Evolutionary conservation across 2,329 filamentous ascomycete species (phyloP).

Genomic region (Ophiostoma tasmaniense): DNA sequence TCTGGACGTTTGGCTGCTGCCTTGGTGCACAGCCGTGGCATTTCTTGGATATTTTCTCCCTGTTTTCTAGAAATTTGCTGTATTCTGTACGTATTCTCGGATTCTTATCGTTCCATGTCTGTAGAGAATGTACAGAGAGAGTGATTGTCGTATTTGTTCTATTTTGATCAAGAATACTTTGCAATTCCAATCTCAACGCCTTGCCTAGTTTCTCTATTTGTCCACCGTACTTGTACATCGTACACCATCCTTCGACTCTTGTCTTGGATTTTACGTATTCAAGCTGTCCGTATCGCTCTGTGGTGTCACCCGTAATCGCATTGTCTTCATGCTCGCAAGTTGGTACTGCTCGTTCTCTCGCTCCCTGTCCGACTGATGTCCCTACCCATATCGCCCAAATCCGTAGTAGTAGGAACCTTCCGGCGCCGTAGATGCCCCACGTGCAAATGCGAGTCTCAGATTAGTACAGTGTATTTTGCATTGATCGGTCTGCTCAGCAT

Average conservation of each 20-base stretch:
- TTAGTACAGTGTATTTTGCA: not conserved
- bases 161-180: not conserved
- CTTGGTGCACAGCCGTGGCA: not conserved
- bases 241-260: not conserved
- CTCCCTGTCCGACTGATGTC: not conserved
- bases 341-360: not conserved
- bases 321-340: not conserved
- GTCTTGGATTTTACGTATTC: too few species aligned
- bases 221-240: not conserved
- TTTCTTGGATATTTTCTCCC: not conserved
- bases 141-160: not conserved
- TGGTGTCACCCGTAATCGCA: not conserved
- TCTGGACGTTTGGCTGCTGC: slow-evolving; percentile 2
- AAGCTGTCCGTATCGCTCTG: too few species aligned
- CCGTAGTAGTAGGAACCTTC: not conserved
- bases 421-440: not conserved
- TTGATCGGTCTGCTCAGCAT: not conserved
- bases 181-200: not conserved
- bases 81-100: not conserved
- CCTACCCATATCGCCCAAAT: not conserved
- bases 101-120: not conserved
- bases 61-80: not conserved
- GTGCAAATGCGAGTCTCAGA: slow-evolving; percentile 6
- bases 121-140: not conserved
- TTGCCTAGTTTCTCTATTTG: not conserved